Evolutionary conservation across 768 basidiomycete genomes (phyloP), one percentile per base, ranked within the genome.

Genomic region (Tricholoma terreum): DNA sequence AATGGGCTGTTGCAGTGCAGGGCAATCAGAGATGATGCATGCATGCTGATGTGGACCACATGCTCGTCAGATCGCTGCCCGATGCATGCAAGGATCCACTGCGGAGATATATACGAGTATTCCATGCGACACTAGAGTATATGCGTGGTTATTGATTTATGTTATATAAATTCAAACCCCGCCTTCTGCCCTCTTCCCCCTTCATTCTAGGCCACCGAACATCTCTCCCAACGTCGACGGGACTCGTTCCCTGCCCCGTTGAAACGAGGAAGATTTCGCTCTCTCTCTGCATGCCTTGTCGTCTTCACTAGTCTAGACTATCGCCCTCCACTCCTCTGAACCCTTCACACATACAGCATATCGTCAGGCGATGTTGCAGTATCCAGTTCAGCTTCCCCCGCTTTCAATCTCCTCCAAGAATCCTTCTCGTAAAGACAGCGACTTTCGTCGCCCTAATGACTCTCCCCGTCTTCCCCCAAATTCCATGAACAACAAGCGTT

Each of bases 261-360:
- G 57, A 35, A n/a, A 2, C 35, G 24, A 40, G 52, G 52, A 54
- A 34, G 52, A 49, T 48, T 43, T 55, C 50, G 57, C 50, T 30
- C 50, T 53, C 30, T 63, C 53, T 52, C 72, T 80, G 77, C 69
- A 79, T 79, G 77, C 67, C 70, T 75, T 67, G 62, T 68, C 68
- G 67, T 71, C 68, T 67, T 65, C 38, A 40, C 1, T 40, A 40
- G n/a, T n/a, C n/a, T n/a, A n/a, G n/a, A n/a, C n/a, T n/a, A n/a
- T n/a, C n/a, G n/a, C n/a, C n/a, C n/a, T n/a, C n/a, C n/a, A n/a
- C 83, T 80, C 75, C 82, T 82, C 82, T 82, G 82, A 79, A 75
- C 73, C 50, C 65, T 63, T 50, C 58, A 58, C 61, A n/a, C n/a
- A n/a, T n/a, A n/a, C n/a, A n/a, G n/a, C n/a, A n/a, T n/a, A 27